Evolutionary conservation across 164 flowering plant genomes (phyloP), one percentile per base, ranked within the genome.

Genomic region (Magnolia kwangsiensis): DNA sequence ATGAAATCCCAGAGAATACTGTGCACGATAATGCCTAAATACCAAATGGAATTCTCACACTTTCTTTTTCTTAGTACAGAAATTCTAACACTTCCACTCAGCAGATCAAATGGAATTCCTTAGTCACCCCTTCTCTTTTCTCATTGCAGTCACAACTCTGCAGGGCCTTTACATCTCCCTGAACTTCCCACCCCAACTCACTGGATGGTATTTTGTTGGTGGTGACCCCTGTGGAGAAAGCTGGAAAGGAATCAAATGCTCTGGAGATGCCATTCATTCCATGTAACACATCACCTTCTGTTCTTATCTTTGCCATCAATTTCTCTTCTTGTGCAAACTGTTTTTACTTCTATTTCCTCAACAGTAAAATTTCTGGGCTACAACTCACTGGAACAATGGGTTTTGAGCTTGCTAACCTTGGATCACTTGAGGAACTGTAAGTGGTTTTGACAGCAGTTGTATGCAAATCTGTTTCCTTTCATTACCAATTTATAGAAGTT

Each of bases 181-280:
- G 67, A 85, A 87, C 78, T 67, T 50, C 50, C 89, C 98, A 69
- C 65, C 82, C 18, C 88, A 89, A 81, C 85, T 94, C 49, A 84
- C 79, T 50, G 86, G 88, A 45, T 94, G 97, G 98, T 89, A 77
- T 50, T 50, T 61, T 29, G 79, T 76, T 14, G 87, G 88, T 72
- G 93, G 91, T 16, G 98, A 94, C 75, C 98, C 98, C 9, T 94
- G 98, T 75, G 87, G 64, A 27, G 92, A 94, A 66, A 81, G 82
- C 16, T 94, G 98, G 97, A 84, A 79, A 7, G 98, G 98, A 76
- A 85, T 94, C 31, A 80, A 87, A 16, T 94, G 98, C 76, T 79
- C 45, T 67, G 89, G 85, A 3, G 84, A 97, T 73, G 88, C 94
- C 9, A 82, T 92, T 18, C 79, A 83, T 71, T 76, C 82, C 84